phyloP scores from a whole-genome alignment of 2,329 filamentous ascomycete species.

The Trichoderma oligosporum region DNA sequence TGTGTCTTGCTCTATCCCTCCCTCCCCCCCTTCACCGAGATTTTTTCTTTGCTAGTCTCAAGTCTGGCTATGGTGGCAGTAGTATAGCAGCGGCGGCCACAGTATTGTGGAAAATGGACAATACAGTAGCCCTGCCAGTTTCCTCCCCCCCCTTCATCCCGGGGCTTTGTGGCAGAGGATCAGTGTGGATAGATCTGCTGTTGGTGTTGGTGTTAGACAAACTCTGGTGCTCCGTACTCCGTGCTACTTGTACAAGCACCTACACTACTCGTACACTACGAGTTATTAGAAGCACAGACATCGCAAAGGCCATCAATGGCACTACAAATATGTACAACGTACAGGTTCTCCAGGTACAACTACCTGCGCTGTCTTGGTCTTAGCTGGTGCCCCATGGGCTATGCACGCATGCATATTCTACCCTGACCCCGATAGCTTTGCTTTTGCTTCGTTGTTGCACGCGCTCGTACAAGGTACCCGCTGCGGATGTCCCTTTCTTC shows the following conservation, averaged over 20 bases:
- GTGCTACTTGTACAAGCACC: too few relatives aligned
- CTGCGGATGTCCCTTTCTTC: conserved; percentile 1
- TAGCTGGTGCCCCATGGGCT: too few relatives aligned
- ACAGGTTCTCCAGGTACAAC: too few relatives aligned
- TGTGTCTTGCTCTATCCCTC: background rate
- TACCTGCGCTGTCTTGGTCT: too few relatives aligned
- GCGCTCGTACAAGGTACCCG: conserved; percentile 8
- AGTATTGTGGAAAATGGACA: background rate
- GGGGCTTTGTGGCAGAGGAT: conserved; percentile 2
- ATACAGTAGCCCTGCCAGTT: conserved; percentile 4
- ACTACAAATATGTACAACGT: too few relatives aligned
- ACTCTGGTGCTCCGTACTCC: too few relatives aligned
- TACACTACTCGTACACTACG: too few relatives aligned
- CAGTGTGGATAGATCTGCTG: conserved; percentile 1
- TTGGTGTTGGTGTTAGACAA: too few relatives aligned
- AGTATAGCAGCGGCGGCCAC: background rate
- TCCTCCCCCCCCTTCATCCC: background rate
- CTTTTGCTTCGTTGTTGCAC: conserved; percentile 4
- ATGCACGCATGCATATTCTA: background rate
- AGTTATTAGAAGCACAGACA: too few relatives aligned
- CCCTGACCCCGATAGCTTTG: background rate
- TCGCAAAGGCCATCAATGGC: too few relatives aligned
- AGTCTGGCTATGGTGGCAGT: background rate
- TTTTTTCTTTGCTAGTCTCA: conserved; percentile 6
- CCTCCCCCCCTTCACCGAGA: background rate